Evolutionary conservation across 2,329 filamentous ascomycete species (phyloP), one percentile per base, ranked within the genome.

Genomic region (Gnomoniopsis sp.): DNA sequence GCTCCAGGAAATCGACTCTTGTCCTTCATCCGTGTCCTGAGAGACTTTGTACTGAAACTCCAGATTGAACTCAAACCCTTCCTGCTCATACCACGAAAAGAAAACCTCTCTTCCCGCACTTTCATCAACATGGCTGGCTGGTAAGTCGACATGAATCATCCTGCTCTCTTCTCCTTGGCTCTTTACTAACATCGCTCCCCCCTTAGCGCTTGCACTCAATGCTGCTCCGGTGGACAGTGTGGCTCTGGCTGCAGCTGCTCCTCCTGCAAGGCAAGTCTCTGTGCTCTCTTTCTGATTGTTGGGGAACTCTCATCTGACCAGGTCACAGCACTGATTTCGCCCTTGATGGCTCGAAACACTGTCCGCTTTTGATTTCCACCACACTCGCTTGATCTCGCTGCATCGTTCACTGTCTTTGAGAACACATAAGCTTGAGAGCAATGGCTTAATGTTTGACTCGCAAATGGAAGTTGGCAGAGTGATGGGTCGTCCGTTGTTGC

Each of bases 151-250:
- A 6, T 34, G 19, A 17, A 15, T 34, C n/a, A 48, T 8, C 49
- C 15, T 21, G 15, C 30, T 23, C 48, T 12, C 49, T 30, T 19
- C 43, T 11, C 23, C 34, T 12, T 21, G 8, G 0, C 41, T 41
- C 41, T 23, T 53, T 19, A 53, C 58, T 58, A 36, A 60, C 49
- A 43, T 53, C 36, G 21, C 14, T 12, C 4, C n/a, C 21, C 17
- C 12, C 15, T 41, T 49, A 60, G 60, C 50, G 19, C 55, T 41
- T 62, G 58, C 52, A 58, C 47, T 52, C 34, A 30, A n/a, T 62
- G 61, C 61, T 62, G 57, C 58, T 61, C 55, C 23, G 53, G 60
- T 49, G 56, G 49, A 43, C 43, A 53, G 15, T 62, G 57, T 46
- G 38, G 47, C 34, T 53, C 49, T 4, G 41, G 41, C 55, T 62